Base-by-base conservation (phyloP, 2,329 filamentous ascomycete species). In the Fusarium pseudoanthophilum region DNA sequence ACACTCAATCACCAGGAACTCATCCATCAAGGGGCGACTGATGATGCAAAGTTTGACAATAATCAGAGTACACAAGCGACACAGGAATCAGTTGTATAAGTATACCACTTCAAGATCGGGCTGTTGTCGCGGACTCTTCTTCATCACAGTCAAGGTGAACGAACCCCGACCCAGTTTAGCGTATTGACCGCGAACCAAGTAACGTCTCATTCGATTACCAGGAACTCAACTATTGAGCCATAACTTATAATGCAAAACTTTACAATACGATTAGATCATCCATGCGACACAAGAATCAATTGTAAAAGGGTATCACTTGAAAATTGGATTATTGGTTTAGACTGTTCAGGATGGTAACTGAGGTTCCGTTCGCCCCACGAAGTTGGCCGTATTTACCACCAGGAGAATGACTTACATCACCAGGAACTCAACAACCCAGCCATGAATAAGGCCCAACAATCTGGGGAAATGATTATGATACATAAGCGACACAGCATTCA, bases 171-270 rank as follows among this genome's bases (percentile, higher is more conserved):
- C 3, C 11, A 43, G 8, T 26, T 43, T 26, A 43, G 40, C n/a
- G 21, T 16, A 8, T 43, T 16, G 10, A 24, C 40, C 8, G 7
- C 15, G 0, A 26, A 26, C 2, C 10, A 8, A n/a, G n/a, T n/a
- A n/a, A n/a, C n/a, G n/a, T n/a, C n/a, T n/a, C 8, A 43, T 7
- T 43, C 5, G 9, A 43, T 43, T 1, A 51, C 46, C 46, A 36
- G 46, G 46, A 51, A n/a, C 46, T 15, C 30, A 24, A 15, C 11
- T 4, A 51, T n/a, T n/a, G 5, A 51, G 30, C 7, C 5, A 13
- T 24, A 24, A 51, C 2, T 24, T 1, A 32, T 18, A 7, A n/a
- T 36, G 0, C 14, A 51, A 51, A 36, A 11, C 6, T 11, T 51
- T 2, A 51, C 0, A 24, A 34, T 32, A 37, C 7, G 5, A 34